A percentile compares a stretch with the other conserved stretches of the same genome.
Evolutionary conservation across 805 yeast genomes (phyloP).

Genomic region (Candida peoriensis): DNA sequence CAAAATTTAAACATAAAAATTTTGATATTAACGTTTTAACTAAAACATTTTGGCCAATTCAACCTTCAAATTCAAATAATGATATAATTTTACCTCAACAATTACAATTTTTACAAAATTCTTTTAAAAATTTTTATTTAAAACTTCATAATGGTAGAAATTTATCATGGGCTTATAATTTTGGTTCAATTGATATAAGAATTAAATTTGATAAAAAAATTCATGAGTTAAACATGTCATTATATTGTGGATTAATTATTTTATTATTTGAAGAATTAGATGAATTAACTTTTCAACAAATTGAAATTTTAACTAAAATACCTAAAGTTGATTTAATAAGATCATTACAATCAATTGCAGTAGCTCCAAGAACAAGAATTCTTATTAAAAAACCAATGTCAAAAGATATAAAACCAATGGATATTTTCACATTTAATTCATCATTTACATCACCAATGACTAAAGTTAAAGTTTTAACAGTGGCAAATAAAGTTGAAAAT

Average conservation of each 20-base stretch:
- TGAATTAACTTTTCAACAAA: constrained; percentile 53
- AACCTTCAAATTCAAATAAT: constrained; percentile 25
- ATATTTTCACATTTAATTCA: constrained; percentile 62
- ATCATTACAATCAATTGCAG: constrained; percentile 77
- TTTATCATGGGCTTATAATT: constrained; percentile 73
- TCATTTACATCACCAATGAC: constrained; percentile 63
- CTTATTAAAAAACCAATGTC: constrained; percentile 71
- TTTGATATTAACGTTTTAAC: constrained; percentile 53
- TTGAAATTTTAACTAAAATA: constrained; percentile 60
- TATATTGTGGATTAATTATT: constrained; percentile 75
- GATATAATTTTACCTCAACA: constrained; percentile 38
- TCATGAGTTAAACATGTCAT: constrained; percentile 76
- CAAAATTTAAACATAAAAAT: constrained; percentile 35
- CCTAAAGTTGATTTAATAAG: constrained; percentile 70
- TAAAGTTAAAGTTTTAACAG: constrained; percentile 72
- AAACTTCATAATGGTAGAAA: constrained; percentile 52
- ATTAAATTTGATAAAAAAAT: constrained; percentile 62
- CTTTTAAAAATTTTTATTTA: constrained; percentile 49
- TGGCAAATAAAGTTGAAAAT: constrained; percentile 40
- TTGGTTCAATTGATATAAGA: constrained; percentile 78
- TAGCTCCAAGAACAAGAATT: constrained; percentile 77
- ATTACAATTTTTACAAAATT: constrained; percentile 35
- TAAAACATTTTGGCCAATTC: constrained; percentile 64
- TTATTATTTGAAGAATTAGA: constrained; percentile 62
- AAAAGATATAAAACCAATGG: constrained; percentile 58